Conservation (phyloP, 2,329 filamentous ascomycete species). For the Herpotrichia juniperi region DNA sequence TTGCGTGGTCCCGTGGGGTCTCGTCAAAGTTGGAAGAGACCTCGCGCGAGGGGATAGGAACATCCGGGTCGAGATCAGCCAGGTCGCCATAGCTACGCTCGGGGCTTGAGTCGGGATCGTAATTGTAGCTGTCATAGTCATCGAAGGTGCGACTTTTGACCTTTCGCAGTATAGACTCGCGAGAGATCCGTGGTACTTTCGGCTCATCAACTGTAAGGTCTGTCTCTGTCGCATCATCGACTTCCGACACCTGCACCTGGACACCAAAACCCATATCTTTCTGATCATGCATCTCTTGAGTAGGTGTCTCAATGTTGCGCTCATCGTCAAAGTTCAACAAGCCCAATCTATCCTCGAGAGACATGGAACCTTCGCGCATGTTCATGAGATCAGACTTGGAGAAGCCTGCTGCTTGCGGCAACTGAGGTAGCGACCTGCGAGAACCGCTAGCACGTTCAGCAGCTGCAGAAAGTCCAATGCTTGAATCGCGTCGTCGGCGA, state of each 20-base stretch:
- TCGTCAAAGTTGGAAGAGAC: conserved; percentile 65
- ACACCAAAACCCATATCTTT: conserved; percentile 29
- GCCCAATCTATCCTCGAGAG: conserved; percentile 82
- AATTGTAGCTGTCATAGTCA: conserved; percentile 45
- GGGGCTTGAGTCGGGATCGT: conserved; percentile 58
- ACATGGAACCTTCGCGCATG: conserved; percentile 76
- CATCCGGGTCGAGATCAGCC: conserved; percentile 76
- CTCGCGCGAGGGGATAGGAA: conserved; percentile 88
- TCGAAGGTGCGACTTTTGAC: conserved; percentile 71
- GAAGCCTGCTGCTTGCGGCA: conserved; percentile 69
- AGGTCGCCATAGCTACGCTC: conserved; percentile 61
- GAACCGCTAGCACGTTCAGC: conserved; percentile 73
- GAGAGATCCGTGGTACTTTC: conserved; percentile 79
- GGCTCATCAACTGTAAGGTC: conserved; percentile 51
- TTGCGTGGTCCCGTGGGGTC: conserved; percentile 65
- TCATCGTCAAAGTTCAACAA: conserved; percentile 81
- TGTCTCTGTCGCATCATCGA: conserved; percentile 42
- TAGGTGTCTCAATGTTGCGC: conserved; percentile 42
- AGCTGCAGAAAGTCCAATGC: conserved; percentile 69
- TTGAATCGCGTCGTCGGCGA: conserved; percentile 60
- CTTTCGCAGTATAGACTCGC: conserved; percentile 90
- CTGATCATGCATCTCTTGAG: conserved; percentile 42
- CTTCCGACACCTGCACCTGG: conserved; percentile 43
- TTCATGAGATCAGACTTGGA: conserved; percentile 80
- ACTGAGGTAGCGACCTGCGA: conserved; percentile 73